These are phyloP conservation scores for Camellia lanceoleosa DNA, from an alignment of 148 eudicot genomes.

Conservation along the genomic window DNA sequence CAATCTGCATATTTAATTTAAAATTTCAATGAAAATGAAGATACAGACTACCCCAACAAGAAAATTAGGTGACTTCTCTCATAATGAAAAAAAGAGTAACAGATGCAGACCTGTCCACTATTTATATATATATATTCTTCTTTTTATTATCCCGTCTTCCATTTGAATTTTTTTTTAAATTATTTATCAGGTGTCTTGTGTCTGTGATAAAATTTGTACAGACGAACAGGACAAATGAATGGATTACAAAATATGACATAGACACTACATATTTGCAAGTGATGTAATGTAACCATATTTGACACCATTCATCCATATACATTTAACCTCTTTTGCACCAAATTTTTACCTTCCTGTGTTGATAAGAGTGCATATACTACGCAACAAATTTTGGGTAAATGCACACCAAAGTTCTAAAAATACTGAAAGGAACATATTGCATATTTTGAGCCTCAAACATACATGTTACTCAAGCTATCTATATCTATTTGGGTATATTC, in stretches of 20 bases:
- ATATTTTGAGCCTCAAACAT: no score
- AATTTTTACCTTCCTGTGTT: neutral
- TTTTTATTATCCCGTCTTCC: neutral
- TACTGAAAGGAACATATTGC: no score
- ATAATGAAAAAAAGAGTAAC: neutral
- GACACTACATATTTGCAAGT: neutral
- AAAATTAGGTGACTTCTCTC: neutral
- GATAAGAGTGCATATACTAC: neutral
- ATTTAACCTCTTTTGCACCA: neutral
- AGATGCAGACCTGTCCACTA: no score
- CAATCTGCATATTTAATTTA: constrained; percentile 37
- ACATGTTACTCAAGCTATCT: no score
- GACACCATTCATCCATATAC: neutral
- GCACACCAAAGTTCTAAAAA: neutral
- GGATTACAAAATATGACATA: neutral
- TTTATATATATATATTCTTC: no score
- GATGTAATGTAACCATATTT: neutral
- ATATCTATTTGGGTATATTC: neutral
- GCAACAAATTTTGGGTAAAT: neutral
- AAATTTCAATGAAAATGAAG: constrained; percentile 6
- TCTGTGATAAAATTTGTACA: neutral
- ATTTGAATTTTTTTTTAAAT: neutral
- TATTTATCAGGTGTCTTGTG: neutral
- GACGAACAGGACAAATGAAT: no score
- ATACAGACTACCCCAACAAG: neutral